Evolutionary conservation across 805 yeast genomes (phyloP).

Genomic region (Suhomyces pyralidae): DNA sequence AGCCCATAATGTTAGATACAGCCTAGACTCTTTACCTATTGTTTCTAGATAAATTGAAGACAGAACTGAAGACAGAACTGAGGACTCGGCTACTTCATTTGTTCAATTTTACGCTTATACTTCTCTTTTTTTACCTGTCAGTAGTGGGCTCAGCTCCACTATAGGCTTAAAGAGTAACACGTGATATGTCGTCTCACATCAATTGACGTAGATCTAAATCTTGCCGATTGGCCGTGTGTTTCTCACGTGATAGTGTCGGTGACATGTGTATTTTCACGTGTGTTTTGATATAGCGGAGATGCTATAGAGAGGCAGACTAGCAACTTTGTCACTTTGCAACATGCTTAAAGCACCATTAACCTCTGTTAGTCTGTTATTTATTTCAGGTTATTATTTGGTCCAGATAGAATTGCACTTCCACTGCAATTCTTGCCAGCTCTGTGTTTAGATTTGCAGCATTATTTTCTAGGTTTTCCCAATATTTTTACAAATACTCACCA

Average conservation of each 20-base stretch:
- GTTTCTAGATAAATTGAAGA: background rate
- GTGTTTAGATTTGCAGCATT: background rate
- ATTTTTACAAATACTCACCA: background rate
- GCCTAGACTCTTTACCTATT: background rate
- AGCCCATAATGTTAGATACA: background rate
- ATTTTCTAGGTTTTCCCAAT: background rate
- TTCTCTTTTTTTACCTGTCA: background rate
- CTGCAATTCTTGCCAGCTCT: background rate
- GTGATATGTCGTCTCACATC: background rate
- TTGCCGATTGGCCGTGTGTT: background rate
- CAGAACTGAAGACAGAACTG: background rate
- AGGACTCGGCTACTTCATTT: background rate
- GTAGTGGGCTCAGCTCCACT: background rate
- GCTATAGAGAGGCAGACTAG: background rate
- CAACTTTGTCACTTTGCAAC: too few species aligned
- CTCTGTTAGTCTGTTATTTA: background rate
- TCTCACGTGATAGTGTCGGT: background rate
- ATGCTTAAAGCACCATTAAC: too few species aligned
- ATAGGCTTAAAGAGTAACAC: background rate
- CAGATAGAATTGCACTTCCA: background rate
- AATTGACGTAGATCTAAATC: background rate
- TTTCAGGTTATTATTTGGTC: background rate
- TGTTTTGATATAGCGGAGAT: background rate
- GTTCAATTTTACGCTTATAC: background rate
- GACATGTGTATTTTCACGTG: background rate